Percentiles rank a stretch among this genome's conserved stretches.
Evolutionary conservation across 371 early-diverging fungal species (phyloP).

Genomic region (Mortierella sp.): DNA sequence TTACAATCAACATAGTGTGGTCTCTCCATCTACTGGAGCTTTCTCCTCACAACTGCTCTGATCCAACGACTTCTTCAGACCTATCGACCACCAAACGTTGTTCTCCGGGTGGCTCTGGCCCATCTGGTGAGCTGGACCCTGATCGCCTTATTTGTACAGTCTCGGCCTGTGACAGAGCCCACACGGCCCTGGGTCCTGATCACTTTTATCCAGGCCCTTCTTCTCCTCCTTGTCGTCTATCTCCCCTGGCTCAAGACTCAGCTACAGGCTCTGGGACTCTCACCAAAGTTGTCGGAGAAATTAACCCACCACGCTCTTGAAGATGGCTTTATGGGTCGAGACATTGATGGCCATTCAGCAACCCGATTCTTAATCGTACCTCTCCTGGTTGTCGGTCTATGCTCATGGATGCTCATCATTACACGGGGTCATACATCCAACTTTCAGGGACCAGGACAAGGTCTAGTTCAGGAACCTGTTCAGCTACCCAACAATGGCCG

Average conservation of each 20-base stretch:
- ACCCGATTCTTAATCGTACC: conserved; percentile 60
- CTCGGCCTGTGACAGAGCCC: conserved; percentile 45
- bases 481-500: conserved; percentile 50
- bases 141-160: conserved; percentile 27
- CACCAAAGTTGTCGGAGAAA: conserved; percentile 51
- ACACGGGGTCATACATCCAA: conserved; percentile 27
- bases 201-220: conserved; percentile 54
- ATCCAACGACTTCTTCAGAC: conserved; percentile 45
- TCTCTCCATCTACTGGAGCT: conserved; percentile 45
- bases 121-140: conserved; percentile 42
- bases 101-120: conserved; percentile 37
- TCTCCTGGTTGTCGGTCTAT: conserved; percentile 55
- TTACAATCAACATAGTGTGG: conserved; percentile 46
- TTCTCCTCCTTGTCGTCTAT: conserved; percentile 56
- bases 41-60: conserved; percentile 36
- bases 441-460: background rate
- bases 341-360: conserved; percentile 59
- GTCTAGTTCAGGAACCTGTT: conserved; percentile 47
- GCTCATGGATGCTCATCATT: conserved; percentile 54
- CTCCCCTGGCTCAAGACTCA: conserved; percentile 54
- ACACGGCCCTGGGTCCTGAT: conserved; percentile 55
- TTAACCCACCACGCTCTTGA: conserved; percentile 54
- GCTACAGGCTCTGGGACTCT: conserved; percentile 56
- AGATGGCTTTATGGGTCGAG: conserved; percentile 56
- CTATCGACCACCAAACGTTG: conserved; percentile 35